phyloP scores from a whole-genome alignment of 306 rosid species.

The Amphicarpaea edgeworthii region DNA sequence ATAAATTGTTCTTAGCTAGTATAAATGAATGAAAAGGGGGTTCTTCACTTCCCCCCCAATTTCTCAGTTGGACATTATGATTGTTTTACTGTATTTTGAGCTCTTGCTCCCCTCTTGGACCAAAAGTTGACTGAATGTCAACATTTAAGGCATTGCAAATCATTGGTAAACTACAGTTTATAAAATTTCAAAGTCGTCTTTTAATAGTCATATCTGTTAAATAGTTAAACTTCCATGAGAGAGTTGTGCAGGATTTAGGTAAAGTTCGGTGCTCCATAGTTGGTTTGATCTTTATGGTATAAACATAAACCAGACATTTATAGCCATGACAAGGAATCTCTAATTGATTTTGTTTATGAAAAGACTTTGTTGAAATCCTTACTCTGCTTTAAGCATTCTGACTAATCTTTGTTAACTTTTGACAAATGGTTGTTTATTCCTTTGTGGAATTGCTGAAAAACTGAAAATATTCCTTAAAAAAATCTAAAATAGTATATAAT shows the following conservation, averaged over 20 bases:
- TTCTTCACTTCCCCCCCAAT: neutral
- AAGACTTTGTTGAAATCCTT: conserved; percentile 4
- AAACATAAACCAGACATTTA: conserved; percentile 11
- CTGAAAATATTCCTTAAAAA: neutral
- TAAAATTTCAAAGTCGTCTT: neutral
- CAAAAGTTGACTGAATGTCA: neutral
- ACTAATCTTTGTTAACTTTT: conserved; percentile 12
- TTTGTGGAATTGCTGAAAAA: neutral
- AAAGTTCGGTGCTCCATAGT: conserved; percentile 16
- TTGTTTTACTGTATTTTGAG: neutral
- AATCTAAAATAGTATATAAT: conserved; percentile 1
- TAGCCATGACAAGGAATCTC: conserved; percentile 17
- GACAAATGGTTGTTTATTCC: conserved; percentile 12
- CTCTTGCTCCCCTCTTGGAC: neutral
- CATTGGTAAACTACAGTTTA: neutral
- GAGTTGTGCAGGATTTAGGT: conserved; percentile 16
- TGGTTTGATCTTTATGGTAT: conserved; percentile 1
- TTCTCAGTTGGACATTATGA: neutral
- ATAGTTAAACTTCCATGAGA: neutral
- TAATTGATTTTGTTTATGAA: neutral
- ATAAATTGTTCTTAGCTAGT: neutral
- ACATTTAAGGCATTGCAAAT: neutral
- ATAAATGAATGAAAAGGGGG: neutral
- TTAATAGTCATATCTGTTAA: neutral
- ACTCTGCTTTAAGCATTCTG: neutral